Base-by-base conservation (phyloP, 371 early-diverging fungal species). In the Lichtheimia ramosa region DNA sequence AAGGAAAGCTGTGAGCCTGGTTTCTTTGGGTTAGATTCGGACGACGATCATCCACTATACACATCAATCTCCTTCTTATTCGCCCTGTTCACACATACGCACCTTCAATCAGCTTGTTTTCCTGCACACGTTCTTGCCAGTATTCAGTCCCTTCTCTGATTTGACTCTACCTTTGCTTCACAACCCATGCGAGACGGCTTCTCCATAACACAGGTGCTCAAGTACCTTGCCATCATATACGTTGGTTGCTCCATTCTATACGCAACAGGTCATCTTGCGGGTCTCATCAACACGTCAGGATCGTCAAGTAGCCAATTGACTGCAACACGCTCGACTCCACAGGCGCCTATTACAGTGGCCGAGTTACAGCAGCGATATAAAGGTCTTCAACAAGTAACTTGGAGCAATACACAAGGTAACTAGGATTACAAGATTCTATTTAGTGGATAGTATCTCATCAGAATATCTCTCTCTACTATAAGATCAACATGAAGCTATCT, bases 191-290 rank as follows among this genome's bases (percentile, higher is more conserved):
- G 56, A 18, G 68, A 68, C 20, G 57, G 52, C 16, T 55, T 51
- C 20, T 56, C 56, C 21, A 34, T 34, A 34, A 50, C 54, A 14
- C 59, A 61, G 51, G 54, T 55, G 14, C 48, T 68, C 48, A 68
- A 65, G 40, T 66, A 65, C 59, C 43, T 72, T 48, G 62, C 59
- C 7, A 18, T 68, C 24, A 13, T 64, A 20, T 72, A 72, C 54
- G 59, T 72, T 43, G 59, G 58, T 14, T 51, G 65, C 23, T 72
- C 72, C 3, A 39, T 72, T 10, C 39, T 72, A 25, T 72, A 72
- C 52, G 55, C 72, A 46, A 68, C 72, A 5, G 63, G 50, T 51
- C 66, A 72, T 59, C 64, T 72, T 7, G 57, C 63, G 4, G 63
- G 63, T 43, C 21, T 66, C 40, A 51, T 41, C n/a, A 51, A 48